Base-by-base conservation (phyloP, 306 rosid genomes). In the Begonia masoniana region DNA sequence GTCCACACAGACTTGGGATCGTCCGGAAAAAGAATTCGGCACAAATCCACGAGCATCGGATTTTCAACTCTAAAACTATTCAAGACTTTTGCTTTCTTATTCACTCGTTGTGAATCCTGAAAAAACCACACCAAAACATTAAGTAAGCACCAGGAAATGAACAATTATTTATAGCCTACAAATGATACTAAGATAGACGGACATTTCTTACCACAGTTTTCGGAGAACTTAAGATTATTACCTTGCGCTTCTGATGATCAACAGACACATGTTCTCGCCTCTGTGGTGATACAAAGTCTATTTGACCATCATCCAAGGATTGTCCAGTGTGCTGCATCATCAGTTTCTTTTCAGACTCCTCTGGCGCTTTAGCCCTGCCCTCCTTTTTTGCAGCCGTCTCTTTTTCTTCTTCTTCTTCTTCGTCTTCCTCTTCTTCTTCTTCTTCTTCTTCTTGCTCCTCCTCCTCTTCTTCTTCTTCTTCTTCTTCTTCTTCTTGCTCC, bases 21-120 rank as follows among this genome's bases (percentile, higher is more conserved):
- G 31, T 65, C 64, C n/a, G 97, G 94, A 58, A 91, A 83, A 42
- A 91, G 78, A 48, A 60, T 42, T 56, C 78, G 91, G 58, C 97
- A 85, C 49, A 91, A 68, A 13, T 66, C 83, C 66, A 81, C 42
- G 21, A 91, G 74, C 81, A 57, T 69, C 36, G 88, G 96, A 64
- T 83, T 77, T 54, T 83, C 85, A 26, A 5, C 39, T 31, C 39
- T 7, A 31, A 31, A 31, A 31, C 39, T 5, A 31, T 6, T 31
- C 39, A 31, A 31, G 9, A 31, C 9, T 7, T 31, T 31, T 0
- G 39, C 39, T 31, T 31, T 31, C 39, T 31, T 31, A 31, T 31
- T 31, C 39, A 5, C 39, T 31, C 7, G 36, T 26, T 31, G 8
- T 3, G 39, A 31, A 31, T 4, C 39, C 39, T 31, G 39, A 31